Evolutionary conservation across 1,284 basidiomycete genomes (phyloP), one percentile per base, ranked within the genome.

Genomic region (Kalmanozyma brasiliensis): DNA sequence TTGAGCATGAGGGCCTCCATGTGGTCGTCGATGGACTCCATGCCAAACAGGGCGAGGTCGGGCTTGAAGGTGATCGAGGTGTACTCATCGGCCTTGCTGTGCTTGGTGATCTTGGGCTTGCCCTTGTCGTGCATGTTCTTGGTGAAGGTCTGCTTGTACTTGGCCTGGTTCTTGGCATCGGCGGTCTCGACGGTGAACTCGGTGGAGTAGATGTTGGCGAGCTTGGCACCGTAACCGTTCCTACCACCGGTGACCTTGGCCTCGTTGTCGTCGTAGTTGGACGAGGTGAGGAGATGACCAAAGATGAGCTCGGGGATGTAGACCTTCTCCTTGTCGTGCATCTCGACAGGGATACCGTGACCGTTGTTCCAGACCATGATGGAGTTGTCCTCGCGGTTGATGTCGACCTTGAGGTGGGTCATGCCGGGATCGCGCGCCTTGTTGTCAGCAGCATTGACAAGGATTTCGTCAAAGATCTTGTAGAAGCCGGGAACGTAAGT

Each of bases 391-490:
- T 94, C 92, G 22, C 89, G 84, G 83, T 98, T 89, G 60, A 98
- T 92, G 30, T 84, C 89, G 62, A 82, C 80, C 60, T 80, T 81
- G 65, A 82, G 73, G 13, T 66, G 60, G 65, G 74, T 74, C 80
- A 82, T 82, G 34, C 49, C 23, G 9, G 80, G 73, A 36, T 82
- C 80, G 43, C 80, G 77, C 43, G 78, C 95, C 89, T 98, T 98
- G 85, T 98, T 97, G 83, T 99, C 96, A 8, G 96, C 96, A 17
- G 96, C 96, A 82, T 99, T 99, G 76, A 99, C 96, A 7, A 99
- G 86, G 78, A 99, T 99, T 84, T 99, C 96, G 80, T 99, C 96
- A 41, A 98, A 91, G 81, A 98, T 98, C 86, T 99, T 98, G 88
- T 96, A 96, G 84, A 99, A 96, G 68, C 95, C 96, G 0, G 96